Conservation (phyloP, 2,329 filamentous ascomycete genomes). For the Alternaria triticina region DNA sequence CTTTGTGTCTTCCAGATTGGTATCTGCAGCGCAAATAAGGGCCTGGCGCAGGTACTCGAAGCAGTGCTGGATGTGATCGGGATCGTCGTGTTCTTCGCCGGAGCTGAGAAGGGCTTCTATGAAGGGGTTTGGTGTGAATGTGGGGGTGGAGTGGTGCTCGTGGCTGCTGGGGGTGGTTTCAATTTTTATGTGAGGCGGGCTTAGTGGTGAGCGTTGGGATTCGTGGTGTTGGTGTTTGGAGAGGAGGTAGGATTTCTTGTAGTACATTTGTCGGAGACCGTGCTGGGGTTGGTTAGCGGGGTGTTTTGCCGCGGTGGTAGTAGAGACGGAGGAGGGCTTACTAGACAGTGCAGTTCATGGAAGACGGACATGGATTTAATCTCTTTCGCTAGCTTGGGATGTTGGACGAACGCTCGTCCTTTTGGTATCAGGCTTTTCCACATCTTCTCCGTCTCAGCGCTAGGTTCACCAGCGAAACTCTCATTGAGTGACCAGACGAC, state of each 20-base stretch:
- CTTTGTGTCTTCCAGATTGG: slow-evolving; percentile 23
- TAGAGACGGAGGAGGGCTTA: not conserved
- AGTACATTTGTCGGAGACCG: slow-evolving; percentile 2
- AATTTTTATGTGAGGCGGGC: not conserved
- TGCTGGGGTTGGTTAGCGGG: not conserved
- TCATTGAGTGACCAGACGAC: slow-evolving; percentile 36
- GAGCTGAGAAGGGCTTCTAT: slow-evolving; percentile 3
- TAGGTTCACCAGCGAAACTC: slow-evolving; percentile 56
- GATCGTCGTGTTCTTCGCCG: not conserved
- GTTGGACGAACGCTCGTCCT: slow-evolving; percentile 4
- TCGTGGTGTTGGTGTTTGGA: slow-evolving; percentile 2
- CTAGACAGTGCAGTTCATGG: slow-evolving; percentile 14
- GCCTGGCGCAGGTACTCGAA: slow-evolving; percentile 37
- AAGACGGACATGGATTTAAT: slow-evolving; percentile 9
- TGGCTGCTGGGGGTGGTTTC: not conserved
- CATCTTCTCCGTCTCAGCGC: slow-evolving; percentile 32
- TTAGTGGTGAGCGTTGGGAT: not conserved
- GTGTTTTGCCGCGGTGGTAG: not conserved
- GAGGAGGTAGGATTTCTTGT: slow-evolving; percentile 7
- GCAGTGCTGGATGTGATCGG: slow-evolving; percentile 20
- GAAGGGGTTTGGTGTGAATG: slow-evolving; percentile 1
- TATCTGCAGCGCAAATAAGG: slow-evolving; percentile 35
- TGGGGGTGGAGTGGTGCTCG: not conserved
- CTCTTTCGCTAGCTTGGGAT: slow-evolving; percentile 1
- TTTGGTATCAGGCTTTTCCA: slow-evolving; percentile 4